These are phyloP conservation scores for Podila epigama DNA, from an alignment of 192 early-diverging fungal species.

Conservation along the genomic window DNA sequence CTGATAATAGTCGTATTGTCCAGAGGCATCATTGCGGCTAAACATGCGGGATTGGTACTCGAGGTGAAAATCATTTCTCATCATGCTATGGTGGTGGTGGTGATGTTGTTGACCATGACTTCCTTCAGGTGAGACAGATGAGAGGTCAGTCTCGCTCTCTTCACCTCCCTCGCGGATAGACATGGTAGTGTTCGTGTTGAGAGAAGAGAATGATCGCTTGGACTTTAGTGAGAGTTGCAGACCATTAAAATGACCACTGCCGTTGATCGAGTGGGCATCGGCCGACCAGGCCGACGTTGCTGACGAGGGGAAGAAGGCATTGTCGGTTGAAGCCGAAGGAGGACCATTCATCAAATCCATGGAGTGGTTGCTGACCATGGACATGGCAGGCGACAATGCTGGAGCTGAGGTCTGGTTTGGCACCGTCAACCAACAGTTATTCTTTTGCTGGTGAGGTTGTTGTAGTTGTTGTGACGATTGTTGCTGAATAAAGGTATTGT, in stretches of 20 bases:
- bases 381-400: conserved; percentile 22
- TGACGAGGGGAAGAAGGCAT: background rate
- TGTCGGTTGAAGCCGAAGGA: conserved; percentile 18
- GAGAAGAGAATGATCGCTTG: conserved; percentile 1
- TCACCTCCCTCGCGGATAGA: conserved; percentile 38
- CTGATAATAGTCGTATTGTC: background rate
- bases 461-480: conserved; percentile 17
- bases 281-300: conserved; percentile 13
- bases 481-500: conserved; percentile 2
- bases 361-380: conserved; percentile 2
- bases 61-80: background rate
- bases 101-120: background rate
- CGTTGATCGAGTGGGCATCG: conserved; percentile 10
- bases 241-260: conserved; percentile 1
- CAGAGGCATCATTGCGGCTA: background rate
- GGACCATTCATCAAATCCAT: conserved; percentile 13
- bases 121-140: background rate
- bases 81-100: background rate
- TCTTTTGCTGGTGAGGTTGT: conserved; percentile 10
- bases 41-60: conserved; percentile 1
- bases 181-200: background rate
- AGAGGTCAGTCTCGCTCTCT: conserved; percentile 1
- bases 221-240: background rate
- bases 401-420: conserved; percentile 5
- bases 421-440: conserved; percentile 41